A percentile compares a stretch with the other conserved stretches of the same genome.
These are phyloP conservation scores for Pseudocercospora fijiensis DNA, from an alignment of 2,329 filamentous ascomycete species.

Conservation along the genomic window DNA sequence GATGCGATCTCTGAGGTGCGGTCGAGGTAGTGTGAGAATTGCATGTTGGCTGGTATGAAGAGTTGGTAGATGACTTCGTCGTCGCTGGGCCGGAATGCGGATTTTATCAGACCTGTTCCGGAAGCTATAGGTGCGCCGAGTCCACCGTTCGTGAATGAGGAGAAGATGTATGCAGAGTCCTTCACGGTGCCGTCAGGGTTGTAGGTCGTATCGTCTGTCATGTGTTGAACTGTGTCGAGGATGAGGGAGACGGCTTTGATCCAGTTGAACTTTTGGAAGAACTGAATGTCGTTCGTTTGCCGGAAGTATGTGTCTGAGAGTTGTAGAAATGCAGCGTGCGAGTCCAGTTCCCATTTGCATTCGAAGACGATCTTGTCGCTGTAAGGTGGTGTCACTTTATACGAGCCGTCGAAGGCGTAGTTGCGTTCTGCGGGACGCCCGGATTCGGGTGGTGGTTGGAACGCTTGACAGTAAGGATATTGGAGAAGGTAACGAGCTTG, in stretches of 20 bases:
- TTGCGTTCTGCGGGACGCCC: slow-evolving; percentile 37
- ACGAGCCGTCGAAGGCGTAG: slow-evolving; percentile 52
- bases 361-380: slow-evolving; percentile 48
- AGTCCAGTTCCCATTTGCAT: slow-evolving; percentile 54
- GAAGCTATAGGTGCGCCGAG: slow-evolving; percentile 48
- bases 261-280: slow-evolving; percentile 16
- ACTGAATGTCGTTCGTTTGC: slow-evolving; percentile 36
- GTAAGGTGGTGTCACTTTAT: slow-evolving; percentile 45
- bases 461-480: slow-evolving; percentile 54
- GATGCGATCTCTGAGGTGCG: slow-evolving; percentile 47
- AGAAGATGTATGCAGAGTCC: slow-evolving; percentile 8
- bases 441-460: slow-evolving; percentile 44
- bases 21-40: slow-evolving; percentile 64
- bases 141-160: slow-evolving; percentile 37
- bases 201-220: slow-evolving; percentile 19
- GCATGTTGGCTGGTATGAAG: slow-evolving; percentile 59
- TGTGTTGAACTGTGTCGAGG: slow-evolving; percentile 10
- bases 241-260: slow-evolving; percentile 5
- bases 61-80: slow-evolving; percentile 50
- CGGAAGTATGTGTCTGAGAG: slow-evolving; percentile 49
- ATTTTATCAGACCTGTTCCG: slow-evolving; percentile 48
- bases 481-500: slow-evolving; percentile 65
- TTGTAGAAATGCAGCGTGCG: slow-evolving; percentile 49
- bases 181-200: slow-evolving; percentile 5
- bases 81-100: slow-evolving; percentile 49